These are phyloP conservation scores for Mariannaea elegans DNA, from an alignment of 2,329 filamentous ascomycete genomes.

Conservation along the genomic window DNA sequence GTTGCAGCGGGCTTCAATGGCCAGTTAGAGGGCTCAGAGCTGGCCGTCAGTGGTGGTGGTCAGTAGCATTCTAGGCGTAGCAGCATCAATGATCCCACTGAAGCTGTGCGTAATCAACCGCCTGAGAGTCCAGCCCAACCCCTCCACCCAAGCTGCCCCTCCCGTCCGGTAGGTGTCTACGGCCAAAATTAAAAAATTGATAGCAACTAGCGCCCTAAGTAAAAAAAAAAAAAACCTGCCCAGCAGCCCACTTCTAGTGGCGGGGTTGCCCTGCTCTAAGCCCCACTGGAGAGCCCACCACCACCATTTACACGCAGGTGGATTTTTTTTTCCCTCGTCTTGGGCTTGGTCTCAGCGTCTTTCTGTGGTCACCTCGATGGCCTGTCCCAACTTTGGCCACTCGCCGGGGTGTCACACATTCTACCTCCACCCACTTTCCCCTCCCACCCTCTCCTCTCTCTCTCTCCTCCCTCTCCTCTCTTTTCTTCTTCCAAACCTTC, in stretches of 20 bases:
- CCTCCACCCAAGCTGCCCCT: conserved; percentile 14
- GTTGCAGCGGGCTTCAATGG: not conserved
- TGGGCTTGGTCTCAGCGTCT: too few relatives aligned
- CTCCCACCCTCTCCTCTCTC: conserved; percentile 33
- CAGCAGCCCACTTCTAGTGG: conserved; percentile 12
- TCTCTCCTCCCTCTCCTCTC: conserved; percentile 38
- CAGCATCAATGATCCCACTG: not conserved
- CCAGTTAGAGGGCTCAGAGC: not conserved
- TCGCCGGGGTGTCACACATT: conserved; percentile 31
- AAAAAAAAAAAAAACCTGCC: conserved; percentile 9
- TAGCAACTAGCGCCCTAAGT: not conserved
- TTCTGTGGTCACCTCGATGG: not conserved
- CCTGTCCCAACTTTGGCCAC: conserved; percentile 28
- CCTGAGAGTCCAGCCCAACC: conserved; percentile 3
- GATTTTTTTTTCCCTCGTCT: conserved; percentile 34
- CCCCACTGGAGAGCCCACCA: conserved; percentile 26
- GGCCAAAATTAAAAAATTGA: too few relatives aligned
- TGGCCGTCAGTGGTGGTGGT: not conserved
- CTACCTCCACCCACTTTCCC: conserved; percentile 33
- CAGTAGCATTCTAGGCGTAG: not conserved
- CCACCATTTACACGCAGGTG: conserved; percentile 19
- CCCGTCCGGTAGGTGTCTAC: too few relatives aligned
- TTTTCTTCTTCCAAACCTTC: conserved; percentile 29
- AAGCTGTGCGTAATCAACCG: not conserved
- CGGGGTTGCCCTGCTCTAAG: conserved; percentile 14